Evolutionary conservation across 179 eudicot species (phyloP).

Genomic region (Vitellaria paradoxa): DNA sequence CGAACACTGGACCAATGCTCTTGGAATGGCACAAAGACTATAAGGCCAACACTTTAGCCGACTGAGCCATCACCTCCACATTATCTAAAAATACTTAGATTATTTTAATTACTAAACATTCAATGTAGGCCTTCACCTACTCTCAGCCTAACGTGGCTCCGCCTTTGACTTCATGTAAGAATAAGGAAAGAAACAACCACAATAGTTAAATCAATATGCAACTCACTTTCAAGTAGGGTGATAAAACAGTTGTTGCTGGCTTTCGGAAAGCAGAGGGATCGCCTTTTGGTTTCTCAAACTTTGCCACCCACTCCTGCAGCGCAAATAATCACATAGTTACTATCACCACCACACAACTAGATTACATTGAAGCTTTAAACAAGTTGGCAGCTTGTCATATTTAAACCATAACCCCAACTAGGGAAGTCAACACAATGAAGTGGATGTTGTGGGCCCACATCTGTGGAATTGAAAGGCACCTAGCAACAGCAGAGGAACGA

Average conservation of each 20-base stretch:
- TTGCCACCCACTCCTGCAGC: slow-evolving; percentile 86
- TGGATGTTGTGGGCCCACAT: too few relatives aligned
- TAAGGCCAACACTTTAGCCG: too few relatives aligned
- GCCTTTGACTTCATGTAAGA: too few relatives aligned
- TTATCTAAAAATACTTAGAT: too few relatives aligned
- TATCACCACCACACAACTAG: background rate
- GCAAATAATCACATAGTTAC: background rate
- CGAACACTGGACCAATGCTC: too few relatives aligned
- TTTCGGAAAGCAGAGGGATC: slow-evolving; percentile 73
- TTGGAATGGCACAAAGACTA: too few relatives aligned
- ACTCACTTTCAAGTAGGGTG: slow-evolving; percentile 89
- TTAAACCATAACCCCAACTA: background rate
- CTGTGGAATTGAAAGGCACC: background rate
- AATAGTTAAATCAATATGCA: background rate
- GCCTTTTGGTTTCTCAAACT: slow-evolving; percentile 96
- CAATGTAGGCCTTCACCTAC: too few relatives aligned
- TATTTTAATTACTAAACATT: too few relatives aligned
- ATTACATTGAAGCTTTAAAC: background rate
- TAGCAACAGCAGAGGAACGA: background rate
- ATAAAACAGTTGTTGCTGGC: slow-evolving; percentile 88
- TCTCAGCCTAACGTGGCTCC: too few relatives aligned
- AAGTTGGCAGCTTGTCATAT: background rate
- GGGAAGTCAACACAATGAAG: background rate
- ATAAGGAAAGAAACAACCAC: background rate
- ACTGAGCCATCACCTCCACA: too few relatives aligned